Evolutionary conservation across 1,284 basidiomycete genomes (phyloP).

Genomic region (Ceratobasidium sp.): DNA sequence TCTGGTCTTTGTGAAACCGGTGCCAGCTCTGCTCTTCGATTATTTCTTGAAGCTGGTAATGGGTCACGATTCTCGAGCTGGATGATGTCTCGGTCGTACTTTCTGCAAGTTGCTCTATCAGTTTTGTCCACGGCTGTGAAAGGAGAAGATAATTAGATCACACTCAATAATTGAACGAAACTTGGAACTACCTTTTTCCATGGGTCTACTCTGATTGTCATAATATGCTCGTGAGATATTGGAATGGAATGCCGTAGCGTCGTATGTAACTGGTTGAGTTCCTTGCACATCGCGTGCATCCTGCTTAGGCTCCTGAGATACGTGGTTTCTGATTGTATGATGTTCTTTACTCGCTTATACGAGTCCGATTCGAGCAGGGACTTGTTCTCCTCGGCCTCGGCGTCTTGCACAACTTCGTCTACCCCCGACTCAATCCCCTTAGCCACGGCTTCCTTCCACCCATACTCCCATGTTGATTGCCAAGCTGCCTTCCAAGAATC

Average conservation of each 20-base stretch:
- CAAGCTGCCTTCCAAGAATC: not conserved
- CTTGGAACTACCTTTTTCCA: not conserved
- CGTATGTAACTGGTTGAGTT: not conserved
- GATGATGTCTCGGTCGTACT: not conserved
- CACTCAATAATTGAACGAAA: not conserved
- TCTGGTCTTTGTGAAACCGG: not conserved
- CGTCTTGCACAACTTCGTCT: too few species aligned
- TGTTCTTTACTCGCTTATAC: not conserved
- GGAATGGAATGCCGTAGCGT: not conserved
- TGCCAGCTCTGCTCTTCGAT: not conserved
- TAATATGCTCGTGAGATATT: not conserved
- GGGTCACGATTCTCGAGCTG: not conserved
- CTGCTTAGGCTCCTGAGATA: not conserved
- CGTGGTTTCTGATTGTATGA: not conserved
- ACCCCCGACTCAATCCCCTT: conserved; percentile 6
- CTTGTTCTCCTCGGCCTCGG: not conserved
- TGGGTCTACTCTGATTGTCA: not conserved
- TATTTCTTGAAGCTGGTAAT: not conserved
- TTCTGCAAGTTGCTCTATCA: not conserved
- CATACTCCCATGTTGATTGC: not conserved
- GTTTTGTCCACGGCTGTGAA: too few species aligned
- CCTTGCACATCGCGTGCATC: not conserved
- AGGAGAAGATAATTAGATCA: not conserved
- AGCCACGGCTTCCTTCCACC: not conserved
- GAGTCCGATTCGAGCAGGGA: not conserved